phyloP scores from a whole-genome alignment of 331 rosid genomes.

The Quercus phellos region DNA sequence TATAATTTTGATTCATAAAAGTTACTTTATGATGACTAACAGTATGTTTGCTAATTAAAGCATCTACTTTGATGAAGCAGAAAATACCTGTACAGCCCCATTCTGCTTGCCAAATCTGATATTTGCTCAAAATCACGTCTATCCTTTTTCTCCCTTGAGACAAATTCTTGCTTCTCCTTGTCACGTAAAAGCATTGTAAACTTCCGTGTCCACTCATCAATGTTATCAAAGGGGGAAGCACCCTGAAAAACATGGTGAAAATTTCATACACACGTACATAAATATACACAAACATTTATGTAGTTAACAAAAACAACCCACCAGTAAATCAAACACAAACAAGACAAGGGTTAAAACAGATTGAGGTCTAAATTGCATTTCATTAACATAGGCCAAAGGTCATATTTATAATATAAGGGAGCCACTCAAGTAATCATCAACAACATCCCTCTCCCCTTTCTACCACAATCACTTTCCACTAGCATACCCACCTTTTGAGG shows the following conservation, averaged over 20 bases:
- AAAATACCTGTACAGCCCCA: constrained; percentile 79
- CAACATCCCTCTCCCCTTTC: no score
- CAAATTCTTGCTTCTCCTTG: constrained; percentile 64
- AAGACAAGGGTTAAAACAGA: background rate
- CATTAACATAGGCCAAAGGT: no score
- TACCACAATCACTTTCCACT: no score
- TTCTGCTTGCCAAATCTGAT: constrained; percentile 61
- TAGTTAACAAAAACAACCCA: background rate
- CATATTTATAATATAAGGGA: no score
- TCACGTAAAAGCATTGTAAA: constrained; percentile 53
- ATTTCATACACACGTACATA: background rate
- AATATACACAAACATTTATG: background rate
- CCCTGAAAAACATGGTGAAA: constrained; percentile 39
- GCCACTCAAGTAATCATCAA: no score
- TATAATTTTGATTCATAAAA: constrained; percentile 16
- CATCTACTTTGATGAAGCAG: background rate
- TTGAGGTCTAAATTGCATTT: background rate
- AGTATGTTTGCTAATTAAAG: background rate
- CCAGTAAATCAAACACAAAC: background rate
- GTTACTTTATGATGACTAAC: background rate
- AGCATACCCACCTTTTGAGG: no score
- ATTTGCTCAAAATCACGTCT: constrained; percentile 72
- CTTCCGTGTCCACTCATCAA: constrained; percentile 60
- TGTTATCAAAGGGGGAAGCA: constrained; percentile 33
- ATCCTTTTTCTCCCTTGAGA: constrained; percentile 82